Evolutionary conservation across 2,329 filamentous ascomycete genomes (phyloP).

Genomic region (Apiospora koreana): DNA sequence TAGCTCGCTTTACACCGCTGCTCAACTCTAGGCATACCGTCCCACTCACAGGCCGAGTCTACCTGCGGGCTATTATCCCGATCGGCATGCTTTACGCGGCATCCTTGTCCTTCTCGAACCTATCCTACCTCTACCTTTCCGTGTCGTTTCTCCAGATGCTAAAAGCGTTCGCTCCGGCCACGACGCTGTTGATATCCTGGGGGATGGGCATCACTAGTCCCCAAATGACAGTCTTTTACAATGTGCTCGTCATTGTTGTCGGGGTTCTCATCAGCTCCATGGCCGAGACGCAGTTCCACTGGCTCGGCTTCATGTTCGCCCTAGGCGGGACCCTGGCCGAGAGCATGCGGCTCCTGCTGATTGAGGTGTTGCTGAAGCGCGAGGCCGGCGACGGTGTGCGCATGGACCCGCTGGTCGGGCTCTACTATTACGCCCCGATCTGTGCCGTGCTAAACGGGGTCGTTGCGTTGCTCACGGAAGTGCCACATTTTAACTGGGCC

Average conservation of each 20-base stretch:
- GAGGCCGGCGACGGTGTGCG: slow-evolving; percentile 62
- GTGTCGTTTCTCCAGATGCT: slow-evolving; percentile 72
- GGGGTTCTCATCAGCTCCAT: slow-evolving; percentile 52
- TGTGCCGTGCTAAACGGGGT: slow-evolving; percentile 79
- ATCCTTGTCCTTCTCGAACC: slow-evolving; percentile 65
- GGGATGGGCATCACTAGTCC: slow-evolving; percentile 39
- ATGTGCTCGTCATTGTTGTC: slow-evolving; percentile 51
- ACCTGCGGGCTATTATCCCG: slow-evolving; percentile 63
- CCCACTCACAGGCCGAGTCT: slow-evolving; percentile 60
- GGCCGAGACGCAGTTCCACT: slow-evolving; percentile 68
- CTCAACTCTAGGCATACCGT: slow-evolving; percentile 63
- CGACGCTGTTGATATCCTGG: slow-evolving; percentile 37
- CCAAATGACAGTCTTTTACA: slow-evolving; percentile 45
- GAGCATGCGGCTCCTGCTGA: slow-evolving; percentile 79
- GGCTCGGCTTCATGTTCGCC: slow-evolving; percentile 68
- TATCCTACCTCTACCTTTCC: slow-evolving; percentile 66
- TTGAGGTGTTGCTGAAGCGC: slow-evolving; percentile 70
- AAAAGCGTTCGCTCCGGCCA: slow-evolving; percentile 50
- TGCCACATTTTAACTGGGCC: slow-evolving; percentile 62
- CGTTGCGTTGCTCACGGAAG: slow-evolving; percentile 68
- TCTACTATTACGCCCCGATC: slow-evolving; percentile 86
- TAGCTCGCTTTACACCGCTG: slow-evolving; percentile 62
- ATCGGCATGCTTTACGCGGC: slow-evolving; percentile 66
- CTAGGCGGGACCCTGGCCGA: slow-evolving; percentile 76
- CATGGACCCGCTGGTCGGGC: slow-evolving; percentile 83